Evolutionary conservation across 2,329 filamentous ascomycete species (phyloP), one percentile per base, ranked within the genome.

Genomic region (Cryphonectria parasitica): DNA sequence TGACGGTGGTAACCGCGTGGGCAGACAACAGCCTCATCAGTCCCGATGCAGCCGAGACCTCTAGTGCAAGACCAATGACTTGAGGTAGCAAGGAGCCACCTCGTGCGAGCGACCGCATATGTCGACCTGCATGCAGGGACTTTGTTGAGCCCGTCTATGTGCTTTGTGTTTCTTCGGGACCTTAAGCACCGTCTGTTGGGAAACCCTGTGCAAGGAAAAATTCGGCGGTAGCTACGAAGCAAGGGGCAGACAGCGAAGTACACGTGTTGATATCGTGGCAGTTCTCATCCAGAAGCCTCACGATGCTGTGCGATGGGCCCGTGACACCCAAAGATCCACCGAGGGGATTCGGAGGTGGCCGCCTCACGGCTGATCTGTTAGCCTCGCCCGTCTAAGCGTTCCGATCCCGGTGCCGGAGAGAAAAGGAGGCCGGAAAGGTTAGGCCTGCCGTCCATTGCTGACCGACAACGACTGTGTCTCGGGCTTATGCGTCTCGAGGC

Each of bases 51-150:
- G 13, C 11, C 34, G 28, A 17, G 36, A 8, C 41, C 52, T n/a
- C 34, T 62, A 39, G 34, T 63, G 69, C 66, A 58, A 54, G 68
- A 71, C 66, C 54, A 41, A 15, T 64, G 70, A 67, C 62, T 56
- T 64, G 45, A 62, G 68, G 58, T 58, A 28, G 28, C n/a, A 58
- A 60, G 45, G 49, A 45, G 39, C 54, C 43, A 22, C 45, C 25
- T 28, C 19, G 36, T 34, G 39, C 58, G 52, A 36, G 56, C 15
- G 36, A 49, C 68, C 56, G 49, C 62, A 68, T 66, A 5, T 41
- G 17, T 64, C 36, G 61, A 25, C 36, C n/a, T 64, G 61, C 61
- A 45, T 41, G n/a, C 1, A 64, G 36, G 58, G n/a, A 10, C n/a
- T 43, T 43, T 28, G 17, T 43, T n/a, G 25, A 64, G 36, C 36